Percentiles rank a stretch among this genome's conserved stretches.
Evolutionary conservation across 1,284 basidiomycete genomes (phyloP).

Genomic region (Ustilago loliicola): DNA sequence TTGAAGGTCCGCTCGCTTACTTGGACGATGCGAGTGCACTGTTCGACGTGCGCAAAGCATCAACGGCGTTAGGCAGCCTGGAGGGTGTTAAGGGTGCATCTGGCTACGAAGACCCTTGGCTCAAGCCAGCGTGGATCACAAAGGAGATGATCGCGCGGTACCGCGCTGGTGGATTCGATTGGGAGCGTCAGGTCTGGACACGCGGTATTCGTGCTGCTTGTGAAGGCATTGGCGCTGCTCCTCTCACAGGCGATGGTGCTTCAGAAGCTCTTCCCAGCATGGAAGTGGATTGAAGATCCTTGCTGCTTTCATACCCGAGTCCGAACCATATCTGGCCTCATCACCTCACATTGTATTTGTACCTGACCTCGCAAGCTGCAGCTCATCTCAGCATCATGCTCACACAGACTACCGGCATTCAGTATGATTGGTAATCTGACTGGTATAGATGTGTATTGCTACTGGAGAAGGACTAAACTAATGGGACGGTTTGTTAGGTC

Average conservation of each 20-base stretch:
- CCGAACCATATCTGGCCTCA: neutral
- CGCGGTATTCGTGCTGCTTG: conserved; percentile 55
- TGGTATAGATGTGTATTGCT: neutral
- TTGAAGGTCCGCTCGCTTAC: conserved; percentile 61
- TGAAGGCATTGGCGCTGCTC: conserved; percentile 49
- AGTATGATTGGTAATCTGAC: neutral
- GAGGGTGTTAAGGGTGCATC: conserved; percentile 42
- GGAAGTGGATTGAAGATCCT: conserved; percentile 32
- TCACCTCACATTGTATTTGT: conserved; percentile 7
- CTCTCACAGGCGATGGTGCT: conserved; percentile 15
- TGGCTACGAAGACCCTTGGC: conserved; percentile 64
- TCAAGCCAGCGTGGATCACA: conserved; percentile 47
- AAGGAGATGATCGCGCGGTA: conserved; percentile 50
- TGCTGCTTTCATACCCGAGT: neutral
- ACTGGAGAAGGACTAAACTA: neutral
- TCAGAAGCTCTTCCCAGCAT: conserved; percentile 17
- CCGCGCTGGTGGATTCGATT: conserved; percentile 64
- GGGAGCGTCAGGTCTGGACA: conserved; percentile 61
- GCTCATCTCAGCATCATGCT: neutral
- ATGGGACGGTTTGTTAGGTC: neutral
- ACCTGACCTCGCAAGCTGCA: neutral
- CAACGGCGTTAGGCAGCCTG: conserved; percentile 50
- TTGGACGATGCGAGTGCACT: conserved; percentile 56
- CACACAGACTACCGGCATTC: neutral
- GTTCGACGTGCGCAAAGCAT: conserved; percentile 51